Evolutionary conservation across 1,284 basidiomycete species (phyloP), one percentile per base, ranked within the genome.

Genomic region (Leccinum brunneo-olivaceum): DNA sequence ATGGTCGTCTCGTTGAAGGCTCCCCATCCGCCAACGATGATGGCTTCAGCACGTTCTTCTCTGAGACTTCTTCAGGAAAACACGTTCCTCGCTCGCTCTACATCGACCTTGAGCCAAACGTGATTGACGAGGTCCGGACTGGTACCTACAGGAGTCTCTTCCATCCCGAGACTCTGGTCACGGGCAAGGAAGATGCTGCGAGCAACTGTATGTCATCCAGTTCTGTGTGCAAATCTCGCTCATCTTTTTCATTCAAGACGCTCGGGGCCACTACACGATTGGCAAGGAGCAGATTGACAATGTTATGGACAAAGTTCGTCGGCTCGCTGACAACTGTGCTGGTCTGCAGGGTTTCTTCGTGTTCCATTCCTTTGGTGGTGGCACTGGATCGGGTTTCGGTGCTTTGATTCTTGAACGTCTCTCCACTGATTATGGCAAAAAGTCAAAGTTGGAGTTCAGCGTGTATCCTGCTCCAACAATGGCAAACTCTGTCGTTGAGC

Each of bases 311-410:
- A 93, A 92, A 65, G 79, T 98, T 60, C 89, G 96, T 66, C 87
- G 90, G 60, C 80, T 99, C 52, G 86, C 95, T 50, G 96, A 98
- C 72, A 96, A 97, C 74, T 98, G 95, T 73, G 82, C 81, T 51
- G 96, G 96, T 63, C 84, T 98, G 34, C 96, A 98, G 72, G 96
- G 96, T 60, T 98, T 98, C 82, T 98, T 99, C 64, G 92, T 98
- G 61, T 98, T 98, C 87, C 96, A 98, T 77, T 98, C 96, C 40
- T 98, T 98, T 66, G 96, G 96, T 67, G 96, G 96, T 70, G 96
- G 96, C 71, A 98, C 95, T 60, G 96, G 96, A 58, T 98, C 96
- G 49, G 96, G 96, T 68, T 95, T 99, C 64, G 95, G 96, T 67
- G 94, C 95, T 50, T 84, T 98, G 58, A 83, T 98, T 50, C 84